These are phyloP conservation scores for Penicillium flavigenum DNA, from an alignment of 495 filamentous ascomycete genomes.

Conservation along the genomic window DNA sequence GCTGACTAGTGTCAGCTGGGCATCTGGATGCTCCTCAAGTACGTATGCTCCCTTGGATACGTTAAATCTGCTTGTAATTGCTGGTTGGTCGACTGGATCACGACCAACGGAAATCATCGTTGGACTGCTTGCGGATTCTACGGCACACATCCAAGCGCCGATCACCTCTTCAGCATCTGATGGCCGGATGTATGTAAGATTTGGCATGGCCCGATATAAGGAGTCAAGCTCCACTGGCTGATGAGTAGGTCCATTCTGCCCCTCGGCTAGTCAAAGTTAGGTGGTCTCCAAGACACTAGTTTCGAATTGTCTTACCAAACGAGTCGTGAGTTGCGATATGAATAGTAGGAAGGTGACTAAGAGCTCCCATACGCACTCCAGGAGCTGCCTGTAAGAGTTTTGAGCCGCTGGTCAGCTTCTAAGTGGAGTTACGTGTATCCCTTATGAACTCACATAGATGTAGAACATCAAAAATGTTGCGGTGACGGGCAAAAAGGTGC, in stretches of 20 bases:
- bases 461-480: conserved; percentile 49
- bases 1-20: conserved; percentile 33
- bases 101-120: conserved; percentile 38
- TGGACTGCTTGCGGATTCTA: too few relatives aligned
- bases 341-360: conserved; percentile 47
- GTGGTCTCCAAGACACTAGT: too few relatives aligned
- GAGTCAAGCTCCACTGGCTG: conserved; percentile 51
- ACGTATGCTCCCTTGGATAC: conserved; percentile 40
- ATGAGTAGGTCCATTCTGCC: conserved; percentile 54
- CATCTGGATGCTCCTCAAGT: conserved; percentile 24
- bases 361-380: conserved; percentile 51
- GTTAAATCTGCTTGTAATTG: conserved; percentile 13
- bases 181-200: conserved; percentile 49
- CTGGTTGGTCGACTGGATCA: conserved; percentile 9
- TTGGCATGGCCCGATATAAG: conserved; percentile 53
- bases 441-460: conserved; percentile 25
- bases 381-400: conserved; percentile 38
- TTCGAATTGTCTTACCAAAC: conserved; percentile 27
- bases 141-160: conserved; percentile 29
- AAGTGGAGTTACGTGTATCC: too few relatives aligned
- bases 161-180: conserved; percentile 41
- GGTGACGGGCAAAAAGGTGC: conserved; percentile 44
- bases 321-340: conserved; percentile 54
- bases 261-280: conserved; percentile 16
- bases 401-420: too few relatives aligned